Base-by-base conservation (phyloP, 2,329 filamentous ascomycete genomes). In the Atkinsonella hypoxylon region DNA sequence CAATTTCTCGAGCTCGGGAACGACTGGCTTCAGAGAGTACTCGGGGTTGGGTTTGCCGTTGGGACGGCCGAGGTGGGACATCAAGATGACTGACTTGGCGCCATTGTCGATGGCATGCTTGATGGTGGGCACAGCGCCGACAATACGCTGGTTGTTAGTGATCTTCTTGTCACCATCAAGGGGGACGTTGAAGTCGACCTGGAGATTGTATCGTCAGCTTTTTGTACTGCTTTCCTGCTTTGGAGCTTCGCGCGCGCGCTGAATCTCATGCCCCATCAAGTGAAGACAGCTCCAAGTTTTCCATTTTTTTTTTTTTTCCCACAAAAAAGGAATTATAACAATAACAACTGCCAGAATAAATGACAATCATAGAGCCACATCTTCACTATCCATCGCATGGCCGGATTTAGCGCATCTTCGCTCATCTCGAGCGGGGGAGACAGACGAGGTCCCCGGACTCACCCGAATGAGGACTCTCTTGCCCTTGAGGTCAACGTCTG, bases 171-270 rank as follows among this genome's bases (percentile, higher is more conserved):
- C 78, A 60, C 77, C 81, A 68, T 98, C 89, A 65, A 98, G 89
- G 57, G 93, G 93, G 52, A 98, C 94, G 74, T 98, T 98, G 84
- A 98, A 98, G 81, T 98, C 93, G 70, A 98, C 91, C 90, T 95
- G 49, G 34, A 11, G 41, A 17, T 22, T 18, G 12, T 2, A 13
- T 6, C 22, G 15, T n/a, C 12, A 31, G 47, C n/a, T n/a, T n/a
- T n/a, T 48, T 30, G 41, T 38, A 17, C 13, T n/a, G 30, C 31
- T 12, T 42, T 43, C 39, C 6, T n/a, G 6, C 8, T 11, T 20
- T 22, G 41, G n/a, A n/a, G n/a, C n/a, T n/a, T n/a, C n/a, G n/a
- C n/a, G n/a, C n/a, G n/a, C n/a, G n/a, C n/a, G n/a, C n/a, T n/a
- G n/a, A n/a, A n/a, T n/a, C n/a, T n/a, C n/a, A n/a, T n/a, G n/a